Evolutionary conservation across 305 asterid genomes (phyloP), one percentile per base, ranked within the genome.

Genomic region (Plantago coronopus): DNA sequence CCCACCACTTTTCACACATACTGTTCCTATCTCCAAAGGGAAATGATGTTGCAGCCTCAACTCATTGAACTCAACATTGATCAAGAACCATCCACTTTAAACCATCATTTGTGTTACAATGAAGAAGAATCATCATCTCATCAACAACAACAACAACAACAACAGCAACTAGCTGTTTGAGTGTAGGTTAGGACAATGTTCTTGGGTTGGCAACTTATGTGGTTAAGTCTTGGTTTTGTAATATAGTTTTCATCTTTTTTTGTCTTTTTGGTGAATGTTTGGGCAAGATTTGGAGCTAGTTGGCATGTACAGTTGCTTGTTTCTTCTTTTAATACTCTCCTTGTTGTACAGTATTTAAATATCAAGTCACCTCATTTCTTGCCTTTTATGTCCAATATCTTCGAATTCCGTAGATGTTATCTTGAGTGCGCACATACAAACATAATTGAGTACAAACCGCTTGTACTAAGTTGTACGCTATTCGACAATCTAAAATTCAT

Each of bases 121-220:
- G 95, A 91, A 64, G 95, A 86, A 61, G 98, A 91, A 44, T 70
- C 91, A 23, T 73, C 91, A 25, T 25, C 31, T 25, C 31, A 25
- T 47, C 86, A 78, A 29, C 91, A 86, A 53, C 87, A 86, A 55
- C 70, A 74, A 56, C 91, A 86, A 53, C 87, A 86, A 49, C 70
- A 77, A 46, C 96, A 84, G 53, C 95, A 85, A 70, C 80, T 84
- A 27, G 90, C 86, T 73, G 91, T 82, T 74, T 83, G 54, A 73
- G 43, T 44, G n/a, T 47, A 47, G 48, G 64, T 42, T 27, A 27
- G 5, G 5, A 27, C 2, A 27, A 27, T 27, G 31, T 27, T 27
- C 5, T 27, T 27, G 31, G 31, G 31, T 9, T 34, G 40, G 40
- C 40, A 34, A 4, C 12, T 34, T 6, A 9, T 34, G 40, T 34